These are phyloP conservation scores for Naematelia encephala DNA, from an alignment of 768 basidiomycete genomes.

Conservation along the genomic window DNA sequence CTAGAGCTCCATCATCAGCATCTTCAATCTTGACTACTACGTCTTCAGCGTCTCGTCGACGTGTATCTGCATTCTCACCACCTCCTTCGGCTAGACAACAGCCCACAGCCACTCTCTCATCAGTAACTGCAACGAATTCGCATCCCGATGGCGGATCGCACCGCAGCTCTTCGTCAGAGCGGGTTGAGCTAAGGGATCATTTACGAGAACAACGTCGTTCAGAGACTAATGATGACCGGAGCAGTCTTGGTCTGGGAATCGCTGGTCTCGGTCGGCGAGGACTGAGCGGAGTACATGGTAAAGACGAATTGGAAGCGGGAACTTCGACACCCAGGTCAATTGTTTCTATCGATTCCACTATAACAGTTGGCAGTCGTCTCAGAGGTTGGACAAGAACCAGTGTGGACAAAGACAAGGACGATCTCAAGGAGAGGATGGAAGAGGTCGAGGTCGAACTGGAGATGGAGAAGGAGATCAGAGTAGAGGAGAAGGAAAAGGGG, in stretches of 20 bases:
- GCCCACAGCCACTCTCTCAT: conserved; percentile 20
- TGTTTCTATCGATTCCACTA: conserved; percentile 12
- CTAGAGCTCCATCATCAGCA: conserved; percentile 31
- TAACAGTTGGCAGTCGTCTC: conserved; percentile 12
- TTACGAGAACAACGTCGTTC: conserved; percentile 26
- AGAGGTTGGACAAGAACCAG: conserved; percentile 19
- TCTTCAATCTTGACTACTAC: conserved; percentile 26
- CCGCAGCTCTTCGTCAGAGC: conserved; percentile 15
- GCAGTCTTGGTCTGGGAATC: conserved; percentile 28
- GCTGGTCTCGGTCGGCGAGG: conserved; percentile 29
- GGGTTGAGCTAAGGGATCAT: conserved; percentile 21
- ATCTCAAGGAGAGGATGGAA: conserved; percentile 27
- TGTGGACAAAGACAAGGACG: conserved; percentile 15
- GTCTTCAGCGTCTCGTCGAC: conserved; percentile 17
- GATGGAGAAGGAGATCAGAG: conserved; percentile 35
- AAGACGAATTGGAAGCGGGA: conserved; percentile 29
- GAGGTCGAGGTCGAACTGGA: conserved; percentile 40
- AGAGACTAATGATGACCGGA: conserved; percentile 9
- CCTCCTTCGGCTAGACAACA: conserved; percentile 20
- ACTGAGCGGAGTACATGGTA: conserved; percentile 26
- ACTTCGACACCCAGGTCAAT: conserved; percentile 24
- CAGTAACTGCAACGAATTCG: conserved; percentile 18
- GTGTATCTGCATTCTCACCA: conserved; percentile 36
- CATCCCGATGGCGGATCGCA: conserved; percentile 7
- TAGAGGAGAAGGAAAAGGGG: conserved; percentile 28